These are phyloP conservation scores for Fusarium dlaminii DNA, from an alignment of 2,329 filamentous ascomycete genomes.

Conservation along the genomic window DNA sequence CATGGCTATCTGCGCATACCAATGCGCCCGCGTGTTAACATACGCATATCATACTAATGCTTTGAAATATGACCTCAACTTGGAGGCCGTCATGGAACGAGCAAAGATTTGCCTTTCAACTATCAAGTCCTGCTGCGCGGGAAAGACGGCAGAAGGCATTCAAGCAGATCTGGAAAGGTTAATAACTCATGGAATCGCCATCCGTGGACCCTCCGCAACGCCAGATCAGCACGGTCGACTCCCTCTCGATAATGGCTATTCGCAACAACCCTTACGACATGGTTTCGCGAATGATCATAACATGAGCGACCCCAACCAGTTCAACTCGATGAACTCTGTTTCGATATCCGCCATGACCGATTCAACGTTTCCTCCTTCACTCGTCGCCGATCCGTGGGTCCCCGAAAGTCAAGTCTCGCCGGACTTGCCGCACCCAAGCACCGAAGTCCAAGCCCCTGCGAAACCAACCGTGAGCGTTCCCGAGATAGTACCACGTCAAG, in stretches of 20 bases:
- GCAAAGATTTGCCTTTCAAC: conserved; percentile 61
- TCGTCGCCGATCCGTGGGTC: conserved; percentile 44
- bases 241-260: conserved; percentile 34
- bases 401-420: conserved; percentile 44
- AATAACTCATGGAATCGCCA: conserved; percentile 55
- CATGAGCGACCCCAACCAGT: conserved; percentile 36
- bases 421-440: conserved; percentile 32
- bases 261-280: conserved; percentile 36
- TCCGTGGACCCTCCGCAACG: conserved; percentile 34
- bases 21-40: conserved; percentile 63
- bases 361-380: conserved; percentile 45
- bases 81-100: conserved; percentile 59
- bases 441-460: conserved; percentile 23
- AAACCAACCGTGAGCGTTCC: conserved; percentile 29
- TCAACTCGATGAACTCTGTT: conserved; percentile 24
- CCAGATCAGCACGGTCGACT: conserved; percentile 30
- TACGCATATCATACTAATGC: conserved; percentile 59
- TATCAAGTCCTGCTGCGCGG: conserved; percentile 60
- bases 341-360: conserved; percentile 39
- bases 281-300: conserved; percentile 44
- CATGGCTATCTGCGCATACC: conserved; percentile 64
- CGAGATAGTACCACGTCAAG: conserved; percentile 32
- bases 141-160: conserved; percentile 60
- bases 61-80: conserved; percentile 54
- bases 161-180: conserved; percentile 61